Base-by-base conservation (phyloP, 129 eudicot genomes). In the Helianthus tuberosus region DNA sequence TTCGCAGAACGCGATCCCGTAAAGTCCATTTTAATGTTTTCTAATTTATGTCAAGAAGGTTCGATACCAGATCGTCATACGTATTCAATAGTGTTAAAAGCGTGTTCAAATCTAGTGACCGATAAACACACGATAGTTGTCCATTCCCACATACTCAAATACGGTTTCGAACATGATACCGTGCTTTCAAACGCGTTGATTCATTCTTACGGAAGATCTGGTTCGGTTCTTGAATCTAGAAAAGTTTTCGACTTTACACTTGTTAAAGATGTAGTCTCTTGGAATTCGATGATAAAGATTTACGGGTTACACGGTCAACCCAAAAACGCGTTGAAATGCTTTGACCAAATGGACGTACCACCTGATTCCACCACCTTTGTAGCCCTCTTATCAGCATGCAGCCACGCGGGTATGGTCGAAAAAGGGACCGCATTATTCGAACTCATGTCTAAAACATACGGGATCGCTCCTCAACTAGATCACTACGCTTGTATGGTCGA, bases 401-500 rank as follows among this genome's bases (percentile, higher is more conserved):
- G 96, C 75, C 98, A 92, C 49, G 72, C 87, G 7, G 96, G 98
- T 47, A 67, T 89, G 88, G 89, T 89, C 3, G 76, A 83, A 7
- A 86, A 92, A 81, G 98, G 98, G 47, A 77, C 72, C 16, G 10
- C 62, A 15, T 43, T 89, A 41, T 92, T 89, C 60, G 77, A 85
- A 75, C 39, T 43, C 52, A 87, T 89, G 98, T 11, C 52, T 5
- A 82, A 77, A 63, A 80, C 69, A 6, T 82, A 85, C 51, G 86
- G 85, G 5, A 71, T 92, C 58, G 82, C 52, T 73, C 96, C 87
- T 59, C 83, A 92, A 64, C 85, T 86, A 5, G 96, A 92, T 81
- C 98, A 92, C 55, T 92, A 84, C 27, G 91, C 97, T 2, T 89
- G 96, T 72, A 92, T 92, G 86, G 89, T 92, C 72, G 97, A 92